These are phyloP conservation scores for Wallacemonas rigidus DNA, from an alignment of 208 protist species.

Conservation along the genomic window DNA sequence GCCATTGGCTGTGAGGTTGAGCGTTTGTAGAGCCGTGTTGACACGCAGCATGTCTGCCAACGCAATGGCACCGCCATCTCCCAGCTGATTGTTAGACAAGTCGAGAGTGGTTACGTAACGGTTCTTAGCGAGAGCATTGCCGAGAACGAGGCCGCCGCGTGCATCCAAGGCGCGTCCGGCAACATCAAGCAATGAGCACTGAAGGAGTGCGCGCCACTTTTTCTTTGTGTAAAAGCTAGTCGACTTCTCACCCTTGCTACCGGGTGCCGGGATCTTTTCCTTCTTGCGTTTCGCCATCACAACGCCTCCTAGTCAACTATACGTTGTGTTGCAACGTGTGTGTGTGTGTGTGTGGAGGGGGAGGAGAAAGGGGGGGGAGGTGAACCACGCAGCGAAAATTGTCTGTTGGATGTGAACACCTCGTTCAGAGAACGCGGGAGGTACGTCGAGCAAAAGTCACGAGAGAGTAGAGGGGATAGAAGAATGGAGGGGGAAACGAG, in stretches of 20 bases:
- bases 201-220: constrained; percentile 68
- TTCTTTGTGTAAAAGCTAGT: constrained; percentile 81
- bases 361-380: neutral
- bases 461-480: no score
- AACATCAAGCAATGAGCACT: constrained; percentile 52
- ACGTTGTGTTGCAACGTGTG: neutral
- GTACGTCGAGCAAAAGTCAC: no score
- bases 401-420: neutral
- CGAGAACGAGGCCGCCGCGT: constrained; percentile 71
- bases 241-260: constrained; percentile 67
- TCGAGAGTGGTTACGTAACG: constrained; percentile 57
- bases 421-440: no score
- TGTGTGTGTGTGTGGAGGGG: neutral
- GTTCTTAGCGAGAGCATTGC: constrained; percentile 68
- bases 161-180: constrained; percentile 55
- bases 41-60: constrained; percentile 66
- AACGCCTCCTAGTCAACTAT: neutral
- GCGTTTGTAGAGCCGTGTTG: constrained; percentile 60
- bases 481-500: no score
- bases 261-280: constrained; percentile 80
- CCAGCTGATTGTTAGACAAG: constrained; percentile 71
- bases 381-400: neutral
- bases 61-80: constrained; percentile 71
- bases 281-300: constrained; percentile 45
- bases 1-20: constrained; percentile 80